phyloP scores from a whole-genome alignment of 169 alveolate genomes.

The Babesia ovata region DNA sequence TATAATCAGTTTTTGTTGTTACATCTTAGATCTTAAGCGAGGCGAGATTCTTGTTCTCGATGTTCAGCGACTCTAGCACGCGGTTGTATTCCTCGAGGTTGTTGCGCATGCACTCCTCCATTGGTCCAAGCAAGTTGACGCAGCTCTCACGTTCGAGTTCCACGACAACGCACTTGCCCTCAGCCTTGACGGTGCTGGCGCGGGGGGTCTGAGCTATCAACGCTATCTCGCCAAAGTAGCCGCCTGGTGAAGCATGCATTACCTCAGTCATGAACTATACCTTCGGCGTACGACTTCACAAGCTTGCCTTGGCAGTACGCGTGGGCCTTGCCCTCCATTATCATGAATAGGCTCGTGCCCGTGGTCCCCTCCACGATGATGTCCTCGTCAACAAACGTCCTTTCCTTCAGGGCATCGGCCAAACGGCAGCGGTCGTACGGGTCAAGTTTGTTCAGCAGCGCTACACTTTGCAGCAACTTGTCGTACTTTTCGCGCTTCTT shows the following conservation, averaged over 20 bases:
- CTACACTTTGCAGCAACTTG: conserved; percentile 85
- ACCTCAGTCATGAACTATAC: not conserved
- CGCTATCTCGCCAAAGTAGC: conserved; percentile 97
- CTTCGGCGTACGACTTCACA: conserved; percentile 84
- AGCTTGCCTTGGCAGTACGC: conserved; percentile 89
- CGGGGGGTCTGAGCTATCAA: conserved; percentile 91
- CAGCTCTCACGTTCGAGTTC: conserved; percentile 92
- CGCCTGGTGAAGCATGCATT: conserved; percentile 76
- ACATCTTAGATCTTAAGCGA: conserved; percentile 22
- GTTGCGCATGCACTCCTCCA: conserved; percentile 90
- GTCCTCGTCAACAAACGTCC: conserved; percentile 83
- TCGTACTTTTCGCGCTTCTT: conserved; percentile 92
- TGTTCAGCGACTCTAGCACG: conserved; percentile 68
- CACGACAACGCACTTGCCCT: conserved; percentile 79
- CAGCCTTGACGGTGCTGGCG: conserved; percentile 93
- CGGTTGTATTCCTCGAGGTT: conserved; percentile 90
- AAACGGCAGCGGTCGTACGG: conserved; percentile 91
- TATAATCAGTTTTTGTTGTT: not conserved
- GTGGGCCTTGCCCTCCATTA: conserved; percentile 91
- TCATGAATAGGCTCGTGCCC: conserved; percentile 92
- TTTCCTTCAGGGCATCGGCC: conserved; percentile 90
- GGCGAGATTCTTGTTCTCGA: conserved; percentile 45
- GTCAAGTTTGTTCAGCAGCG: conserved; percentile 87
- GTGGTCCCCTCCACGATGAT: conserved; percentile 93
- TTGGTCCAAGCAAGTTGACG: conserved; percentile 93